Conservation (phyloP, 257 asterid species). For the Nicotiana paniculata region DNA sequence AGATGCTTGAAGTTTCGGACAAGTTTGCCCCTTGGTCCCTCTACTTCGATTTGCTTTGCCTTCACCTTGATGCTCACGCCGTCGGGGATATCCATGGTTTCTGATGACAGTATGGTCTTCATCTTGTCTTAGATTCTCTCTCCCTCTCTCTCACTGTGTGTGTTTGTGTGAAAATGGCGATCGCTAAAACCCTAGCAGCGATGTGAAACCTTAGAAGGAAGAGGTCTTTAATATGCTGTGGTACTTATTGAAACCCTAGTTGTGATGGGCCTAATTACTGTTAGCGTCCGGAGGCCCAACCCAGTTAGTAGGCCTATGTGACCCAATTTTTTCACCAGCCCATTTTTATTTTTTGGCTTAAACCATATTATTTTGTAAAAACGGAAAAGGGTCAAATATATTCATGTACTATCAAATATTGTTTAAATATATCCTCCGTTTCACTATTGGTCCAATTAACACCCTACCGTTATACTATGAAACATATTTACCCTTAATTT, state of each 20-base stretch:
- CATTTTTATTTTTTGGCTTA: background rate
- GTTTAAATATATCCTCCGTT: too few relatives aligned
- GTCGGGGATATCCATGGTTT: slow-evolving; percentile 6
- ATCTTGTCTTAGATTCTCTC: background rate
- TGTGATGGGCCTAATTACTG: background rate
- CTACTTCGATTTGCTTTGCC: slow-evolving; percentile 3
- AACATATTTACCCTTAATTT: too few relatives aligned
- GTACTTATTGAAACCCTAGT: background rate
- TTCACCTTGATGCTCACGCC: slow-evolving; percentile 4
- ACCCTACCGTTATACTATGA: too few relatives aligned
- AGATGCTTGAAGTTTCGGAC: slow-evolving; percentile 9
- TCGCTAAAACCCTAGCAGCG: slow-evolving; percentile 12
- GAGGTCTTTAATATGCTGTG: background rate
- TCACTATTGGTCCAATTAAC: too few relatives aligned
- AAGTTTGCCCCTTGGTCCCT: slow-evolving; percentile 4
- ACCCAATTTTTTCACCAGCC: background rate
- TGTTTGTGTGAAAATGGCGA: slow-evolving; percentile 1
- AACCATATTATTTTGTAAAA: too few relatives aligned
- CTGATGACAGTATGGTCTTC: slow-evolving; percentile 6
- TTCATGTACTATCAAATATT: too few relatives aligned
- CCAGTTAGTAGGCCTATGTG: background rate
- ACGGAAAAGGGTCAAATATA: too few relatives aligned
- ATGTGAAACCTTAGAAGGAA: background rate
- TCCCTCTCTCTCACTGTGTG: background rate
- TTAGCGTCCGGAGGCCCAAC: background rate